phyloP scores from a whole-genome alignment of 2,329 filamentous ascomycete species.

The Biscogniauxia sp. region DNA sequence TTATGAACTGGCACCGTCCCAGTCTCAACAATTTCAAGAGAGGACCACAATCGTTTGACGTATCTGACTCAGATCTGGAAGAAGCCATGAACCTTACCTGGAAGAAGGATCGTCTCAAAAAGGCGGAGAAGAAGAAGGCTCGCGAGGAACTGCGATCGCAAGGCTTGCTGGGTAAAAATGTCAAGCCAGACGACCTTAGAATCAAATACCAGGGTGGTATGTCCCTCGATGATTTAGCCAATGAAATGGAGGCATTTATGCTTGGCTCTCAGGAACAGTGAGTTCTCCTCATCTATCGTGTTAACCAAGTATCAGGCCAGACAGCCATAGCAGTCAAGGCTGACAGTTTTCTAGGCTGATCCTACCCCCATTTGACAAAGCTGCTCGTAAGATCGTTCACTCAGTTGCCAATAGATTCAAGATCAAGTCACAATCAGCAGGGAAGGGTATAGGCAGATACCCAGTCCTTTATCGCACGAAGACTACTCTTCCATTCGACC shows the following conservation, averaged over 20 bases:
- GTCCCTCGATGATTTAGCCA: slow-evolving; percentile 65
- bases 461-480: slow-evolving; percentile 74
- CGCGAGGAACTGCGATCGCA: slow-evolving; percentile 66
- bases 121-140: slow-evolving; percentile 66
- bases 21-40: slow-evolving; percentile 64
- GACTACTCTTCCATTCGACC: slow-evolving; percentile 60
- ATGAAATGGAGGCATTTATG: slow-evolving; percentile 72
- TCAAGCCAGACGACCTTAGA: slow-evolving; percentile 57
- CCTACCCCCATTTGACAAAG: slow-evolving; percentile 81
- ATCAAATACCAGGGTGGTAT: slow-evolving; percentile 74
- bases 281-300: slow-evolving; percentile 25
- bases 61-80: slow-evolving; percentile 68
- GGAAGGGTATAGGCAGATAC: slow-evolving; percentile 69
- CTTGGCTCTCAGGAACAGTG: slow-evolving; percentile 61
- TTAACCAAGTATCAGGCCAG: neutral
- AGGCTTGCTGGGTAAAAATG: slow-evolving; percentile 62
- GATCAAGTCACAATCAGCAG: slow-evolving; percentile 81
- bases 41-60: slow-evolving; percentile 54
- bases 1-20: slow-evolving; percentile 78
- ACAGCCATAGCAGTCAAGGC: neutral
- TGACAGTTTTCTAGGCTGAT: slow-evolving; percentile 52
- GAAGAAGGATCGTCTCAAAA: slow-evolving; percentile 68
- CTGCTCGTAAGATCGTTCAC: slow-evolving; percentile 75
- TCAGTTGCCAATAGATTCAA: slow-evolving; percentile 72
- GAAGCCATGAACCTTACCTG: slow-evolving; percentile 56